These are phyloP conservation scores for Trametes maxima DNA, from an alignment of 768 basidiomycete genomes.

Conservation along the genomic window DNA sequence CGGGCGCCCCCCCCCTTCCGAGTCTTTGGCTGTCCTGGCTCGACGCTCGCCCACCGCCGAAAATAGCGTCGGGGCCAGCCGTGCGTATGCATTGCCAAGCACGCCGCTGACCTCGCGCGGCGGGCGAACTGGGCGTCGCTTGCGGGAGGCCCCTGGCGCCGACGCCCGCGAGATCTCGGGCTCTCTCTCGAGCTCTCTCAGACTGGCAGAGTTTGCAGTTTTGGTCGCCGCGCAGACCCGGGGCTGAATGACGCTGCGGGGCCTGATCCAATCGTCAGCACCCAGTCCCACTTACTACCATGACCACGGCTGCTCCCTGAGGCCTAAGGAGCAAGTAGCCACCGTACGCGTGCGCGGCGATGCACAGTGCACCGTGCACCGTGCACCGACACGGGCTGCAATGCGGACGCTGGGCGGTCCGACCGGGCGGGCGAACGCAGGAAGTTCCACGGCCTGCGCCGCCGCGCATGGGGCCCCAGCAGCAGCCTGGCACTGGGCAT, in stretches of 20 bases:
- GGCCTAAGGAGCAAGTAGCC: too few species aligned
- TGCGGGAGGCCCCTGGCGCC: too few species aligned
- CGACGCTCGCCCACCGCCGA: neutral
- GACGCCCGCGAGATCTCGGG: neutral
- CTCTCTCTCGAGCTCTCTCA: neutral
- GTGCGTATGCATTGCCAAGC: neutral
- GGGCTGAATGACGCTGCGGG: too few species aligned
- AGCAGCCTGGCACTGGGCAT: too few species aligned
- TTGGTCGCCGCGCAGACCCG: too few species aligned
- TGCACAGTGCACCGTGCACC: neutral
- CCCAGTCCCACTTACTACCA: too few species aligned
- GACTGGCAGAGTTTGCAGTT: too few species aligned
- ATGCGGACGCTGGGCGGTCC: conserved; percentile 16
- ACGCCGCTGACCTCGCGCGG: conserved; percentile 13
- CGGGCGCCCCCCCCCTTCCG: too few species aligned
- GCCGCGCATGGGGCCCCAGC: too few species aligned
- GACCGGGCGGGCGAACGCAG: conserved; percentile 16
- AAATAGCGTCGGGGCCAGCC: conserved; percentile 4
- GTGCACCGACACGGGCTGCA: neutral
- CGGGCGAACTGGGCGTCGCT: conserved; percentile 6
- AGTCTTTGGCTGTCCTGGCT: too few species aligned
- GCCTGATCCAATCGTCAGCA: too few species aligned
- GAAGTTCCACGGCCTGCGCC: conserved; percentile 8
- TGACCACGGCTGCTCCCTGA: too few species aligned
- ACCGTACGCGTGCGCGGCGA: neutral